These are phyloP conservation scores for Ophiocordyceps camponoti-floridani DNA, from an alignment of 2,329 filamentous ascomycete species.

Conservation along the genomic window DNA sequence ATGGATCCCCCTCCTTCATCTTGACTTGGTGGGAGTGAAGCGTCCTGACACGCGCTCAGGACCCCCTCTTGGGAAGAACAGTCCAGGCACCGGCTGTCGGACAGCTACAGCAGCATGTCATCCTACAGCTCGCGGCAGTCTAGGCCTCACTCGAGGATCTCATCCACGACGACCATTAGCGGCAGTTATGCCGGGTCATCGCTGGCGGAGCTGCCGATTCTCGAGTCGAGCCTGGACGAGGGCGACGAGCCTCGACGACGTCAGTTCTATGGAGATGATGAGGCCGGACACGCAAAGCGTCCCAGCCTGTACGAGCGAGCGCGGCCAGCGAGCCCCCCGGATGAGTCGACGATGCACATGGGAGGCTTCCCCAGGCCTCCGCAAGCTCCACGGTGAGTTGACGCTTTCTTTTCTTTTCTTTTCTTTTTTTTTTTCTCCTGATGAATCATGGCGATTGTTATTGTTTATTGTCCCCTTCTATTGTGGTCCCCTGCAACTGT, in stretches of 20 bases:
- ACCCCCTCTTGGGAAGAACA: constrained; percentile 2
- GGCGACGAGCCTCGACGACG: constrained; percentile 6
- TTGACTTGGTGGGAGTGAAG: neutral
- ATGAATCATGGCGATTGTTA: too few relatives aligned
- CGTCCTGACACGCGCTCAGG: neutral
- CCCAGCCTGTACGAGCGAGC: neutral
- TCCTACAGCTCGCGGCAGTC: constrained; percentile 29
- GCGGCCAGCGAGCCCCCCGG: constrained; percentile 6
- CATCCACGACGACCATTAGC: constrained; percentile 32
- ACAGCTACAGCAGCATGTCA: constrained; percentile 33
- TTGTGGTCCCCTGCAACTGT: too few relatives aligned
- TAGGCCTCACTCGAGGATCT: constrained; percentile 30
- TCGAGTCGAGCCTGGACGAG: constrained; percentile 17
- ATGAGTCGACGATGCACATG: constrained; percentile 9
- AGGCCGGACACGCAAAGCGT: neutral
- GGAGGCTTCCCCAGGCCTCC: constrained; percentile 1
- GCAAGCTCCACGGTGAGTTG: constrained; percentile 3
- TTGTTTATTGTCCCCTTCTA: neutral
- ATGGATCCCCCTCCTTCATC: neutral
- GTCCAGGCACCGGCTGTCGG: constrained; percentile 17
- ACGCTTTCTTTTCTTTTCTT: neutral
- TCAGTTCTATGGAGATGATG: constrained; percentile 1
- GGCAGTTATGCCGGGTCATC: constrained; percentile 17
- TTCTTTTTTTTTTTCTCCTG: neutral
- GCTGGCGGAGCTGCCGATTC: constrained; percentile 17